Evolutionary conservation across 2,329 filamentous ascomycete species (phyloP), one percentile per base, ranked within the genome.

Genomic region (Fusarium sp.): DNA sequence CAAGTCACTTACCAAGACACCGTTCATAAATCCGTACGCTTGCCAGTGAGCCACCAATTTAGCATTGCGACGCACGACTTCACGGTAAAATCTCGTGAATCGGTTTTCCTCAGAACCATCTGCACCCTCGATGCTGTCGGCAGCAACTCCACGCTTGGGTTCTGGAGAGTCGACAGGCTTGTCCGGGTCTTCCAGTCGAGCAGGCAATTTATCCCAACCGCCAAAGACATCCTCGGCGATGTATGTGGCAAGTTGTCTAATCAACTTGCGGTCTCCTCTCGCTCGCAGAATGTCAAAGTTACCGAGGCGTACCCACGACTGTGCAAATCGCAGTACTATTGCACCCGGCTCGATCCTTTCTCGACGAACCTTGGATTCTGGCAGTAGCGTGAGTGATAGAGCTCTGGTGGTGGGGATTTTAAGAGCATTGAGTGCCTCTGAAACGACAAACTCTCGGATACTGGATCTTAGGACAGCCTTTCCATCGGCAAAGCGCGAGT

Each of bases 11-110:
- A 82, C 80, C 62, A 99, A 84, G 6, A 99, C 96, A 47, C 96
- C 96, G 76, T 99, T 99, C 87, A 97, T 98, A 82, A 99, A 99
- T n/a, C 94, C 96, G 76, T 98, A 98, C 0, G 94, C 94, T 82
- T 99, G 97, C 95, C 96, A 98, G 72, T 91, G 88, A 13, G 96
- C 96, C 3, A 98, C 94, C 0, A 92, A 97, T 62, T 87, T 85
- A 2, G 96, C 96, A 77, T 98, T 99, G 32, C 93, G 88, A 44
- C 94, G 89, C 6, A 90, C 90, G 59, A 99, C 90, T 76, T 97
- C 94, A 38, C 96, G 90, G 79, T 97, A 99, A 2, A 99, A 83
- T 18, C 94, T 87, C 1, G 92, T 86, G 78, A 96, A 99, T 32
- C 95, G 88, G 78, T 99, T 99, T 77, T 98, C 92, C 62, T 91